Conservation (phyloP, 2,329 filamentous ascomycete species). For the Fusarium incarnatum region DNA sequence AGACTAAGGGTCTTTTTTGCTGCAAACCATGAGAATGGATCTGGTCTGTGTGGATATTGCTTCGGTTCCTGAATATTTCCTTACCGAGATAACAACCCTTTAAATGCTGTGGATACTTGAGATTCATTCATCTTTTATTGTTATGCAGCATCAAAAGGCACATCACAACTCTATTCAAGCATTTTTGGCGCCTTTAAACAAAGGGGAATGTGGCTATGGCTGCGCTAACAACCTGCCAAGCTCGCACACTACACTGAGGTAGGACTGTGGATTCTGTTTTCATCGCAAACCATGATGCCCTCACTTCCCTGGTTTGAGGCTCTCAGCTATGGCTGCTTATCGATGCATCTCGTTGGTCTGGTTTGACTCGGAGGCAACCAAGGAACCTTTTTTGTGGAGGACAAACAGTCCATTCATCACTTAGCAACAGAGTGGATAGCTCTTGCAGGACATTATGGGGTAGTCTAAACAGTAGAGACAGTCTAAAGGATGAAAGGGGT, state of each 20-base stretch:
- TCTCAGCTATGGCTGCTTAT: slow-evolving; percentile 15
- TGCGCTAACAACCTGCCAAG: slow-evolving; percentile 7
- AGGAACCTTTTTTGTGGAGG: slow-evolving; percentile 20
- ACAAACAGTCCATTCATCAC: background rate
- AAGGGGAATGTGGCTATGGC: slow-evolving; percentile 9
- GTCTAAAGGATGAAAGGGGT: background rate
- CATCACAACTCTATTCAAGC: background rate
- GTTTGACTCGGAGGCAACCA: slow-evolving; percentile 2
- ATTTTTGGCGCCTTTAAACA: slow-evolving; percentile 6
- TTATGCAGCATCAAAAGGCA: background rate
- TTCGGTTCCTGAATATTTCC: background rate
- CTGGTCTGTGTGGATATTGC: background rate
- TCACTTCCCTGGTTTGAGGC: slow-evolving; percentile 16
- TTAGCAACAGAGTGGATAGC: slow-evolving; percentile 8
- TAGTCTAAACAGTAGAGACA: background rate
- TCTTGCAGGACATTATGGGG: background rate
- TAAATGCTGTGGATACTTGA: background rate
- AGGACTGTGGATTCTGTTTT: background rate
- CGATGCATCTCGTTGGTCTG: slow-evolving; percentile 22
- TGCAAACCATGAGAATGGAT: slow-evolving; percentile 1
- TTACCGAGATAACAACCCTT: background rate
- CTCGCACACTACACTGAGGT: background rate
- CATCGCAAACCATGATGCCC: slow-evolving; percentile 11
- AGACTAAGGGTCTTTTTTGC: background rate
- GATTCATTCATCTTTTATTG: background rate